These are phyloP conservation scores for Berkeleyomyces rouxiae DNA, from an alignment of 2,329 filamentous ascomycete species.

Conservation along the genomic window DNA sequence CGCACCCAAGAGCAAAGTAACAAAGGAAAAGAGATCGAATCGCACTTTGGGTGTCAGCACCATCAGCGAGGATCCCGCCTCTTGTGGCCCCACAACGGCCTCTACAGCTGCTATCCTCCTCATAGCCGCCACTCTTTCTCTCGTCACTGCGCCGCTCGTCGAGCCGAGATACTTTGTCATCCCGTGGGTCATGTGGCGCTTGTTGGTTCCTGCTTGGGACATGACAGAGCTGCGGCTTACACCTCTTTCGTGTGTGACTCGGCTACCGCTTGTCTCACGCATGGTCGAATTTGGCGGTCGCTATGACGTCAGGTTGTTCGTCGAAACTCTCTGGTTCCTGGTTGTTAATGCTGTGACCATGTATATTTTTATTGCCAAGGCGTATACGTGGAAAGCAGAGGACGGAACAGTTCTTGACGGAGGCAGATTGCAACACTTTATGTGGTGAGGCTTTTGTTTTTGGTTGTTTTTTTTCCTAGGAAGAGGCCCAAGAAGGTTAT, in stretches of 20 bases:
- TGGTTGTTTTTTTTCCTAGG: no score
- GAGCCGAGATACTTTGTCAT: constrained; percentile 94
- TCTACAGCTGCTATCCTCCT: constrained; percentile 43
- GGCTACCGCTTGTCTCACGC: background rate
- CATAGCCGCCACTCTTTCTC: constrained; percentile 54
- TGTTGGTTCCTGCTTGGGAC: constrained; percentile 49
- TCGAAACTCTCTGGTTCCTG: constrained; percentile 55
- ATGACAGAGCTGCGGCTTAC: constrained; percentile 8
- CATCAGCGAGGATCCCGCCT: constrained; percentile 18
- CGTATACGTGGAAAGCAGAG: constrained; percentile 47
- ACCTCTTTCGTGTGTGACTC: constrained; percentile 3
- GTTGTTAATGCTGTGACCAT: constrained; percentile 48
- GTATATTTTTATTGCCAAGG: constrained; percentile 52
- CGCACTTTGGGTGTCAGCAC: constrained; percentile 12
- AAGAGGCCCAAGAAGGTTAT: background rate
- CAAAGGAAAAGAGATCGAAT: constrained; percentile 7
- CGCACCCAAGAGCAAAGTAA: background rate
- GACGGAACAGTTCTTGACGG: constrained; percentile 35
- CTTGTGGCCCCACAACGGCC: constrained; percentile 20
- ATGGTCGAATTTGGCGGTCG: constrained; percentile 13
- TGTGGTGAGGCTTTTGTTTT: constrained; percentile 41
- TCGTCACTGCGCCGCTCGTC: constrained; percentile 79
- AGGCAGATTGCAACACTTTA: constrained; percentile 55
- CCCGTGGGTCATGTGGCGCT: constrained; percentile 82
- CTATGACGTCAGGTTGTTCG: constrained; percentile 31